Evolutionary conservation across 2,329 filamentous ascomycete genomes (phyloP).

Genomic region (Pestalotiopsis sp.): DNA sequence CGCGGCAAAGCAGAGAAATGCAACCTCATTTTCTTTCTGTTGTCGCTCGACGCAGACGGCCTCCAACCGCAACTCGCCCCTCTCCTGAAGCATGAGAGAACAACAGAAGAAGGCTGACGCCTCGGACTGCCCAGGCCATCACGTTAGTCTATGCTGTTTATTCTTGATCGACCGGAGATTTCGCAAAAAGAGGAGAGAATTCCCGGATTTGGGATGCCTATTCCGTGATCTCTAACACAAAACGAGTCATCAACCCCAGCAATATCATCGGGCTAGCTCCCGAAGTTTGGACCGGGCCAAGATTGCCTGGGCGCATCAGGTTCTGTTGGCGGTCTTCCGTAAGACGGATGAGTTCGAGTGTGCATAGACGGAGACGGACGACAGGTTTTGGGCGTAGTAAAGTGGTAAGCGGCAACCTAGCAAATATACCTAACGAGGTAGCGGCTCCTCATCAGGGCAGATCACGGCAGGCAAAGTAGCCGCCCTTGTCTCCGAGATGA

Average conservation of each 20-base stretch:
- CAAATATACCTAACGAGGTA: neutral
- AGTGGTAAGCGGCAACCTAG: neutral
- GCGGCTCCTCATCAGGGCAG: neutral
- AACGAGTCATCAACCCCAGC: neutral
- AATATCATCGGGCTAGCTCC: constrained; percentile 6
- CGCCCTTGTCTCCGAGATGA: neutral
- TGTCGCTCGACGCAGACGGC: neutral
- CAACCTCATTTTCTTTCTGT: neutral
- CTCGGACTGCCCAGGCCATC: neutral
- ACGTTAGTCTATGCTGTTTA: neutral
- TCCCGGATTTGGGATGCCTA: neutral
- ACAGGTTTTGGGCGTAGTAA: neutral
- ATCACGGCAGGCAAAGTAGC: neutral
- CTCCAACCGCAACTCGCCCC: neutral
- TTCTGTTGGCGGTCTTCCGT: neutral
- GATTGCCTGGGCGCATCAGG: constrained; percentile 1
- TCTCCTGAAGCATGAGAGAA: neutral
- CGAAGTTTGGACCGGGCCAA: constrained; percentile 2
- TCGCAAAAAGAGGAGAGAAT: neutral
- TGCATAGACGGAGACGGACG: neutral
- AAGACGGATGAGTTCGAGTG: neutral
- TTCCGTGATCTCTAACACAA: neutral
- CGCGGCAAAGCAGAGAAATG: constrained; percentile 12
- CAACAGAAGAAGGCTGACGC: neutral
- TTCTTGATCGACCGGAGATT: neutral